Conservation (phyloP, 1,139 yeast genomes). For the Suhomyces terraborum region DNA sequence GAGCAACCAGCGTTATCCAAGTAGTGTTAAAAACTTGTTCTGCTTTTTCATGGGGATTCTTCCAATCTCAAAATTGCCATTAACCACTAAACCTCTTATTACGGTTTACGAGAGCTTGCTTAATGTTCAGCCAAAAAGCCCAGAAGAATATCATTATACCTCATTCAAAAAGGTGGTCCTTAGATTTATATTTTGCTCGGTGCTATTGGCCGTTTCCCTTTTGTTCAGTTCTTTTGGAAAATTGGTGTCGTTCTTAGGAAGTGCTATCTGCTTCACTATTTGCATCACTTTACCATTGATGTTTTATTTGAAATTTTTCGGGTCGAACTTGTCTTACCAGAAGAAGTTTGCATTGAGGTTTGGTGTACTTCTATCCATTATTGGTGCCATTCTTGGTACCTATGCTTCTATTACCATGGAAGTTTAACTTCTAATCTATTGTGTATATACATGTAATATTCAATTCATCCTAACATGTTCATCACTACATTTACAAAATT, state of each 20-base stretch:
- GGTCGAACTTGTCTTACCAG: constrained; percentile 40
- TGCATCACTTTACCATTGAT: constrained; percentile 77
- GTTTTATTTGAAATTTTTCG: constrained; percentile 65
- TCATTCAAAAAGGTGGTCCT: constrained; percentile 19
- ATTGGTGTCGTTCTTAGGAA: constrained; percentile 80
- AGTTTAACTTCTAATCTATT: constrained; percentile 3
- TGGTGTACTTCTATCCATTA: constrained; percentile 49
- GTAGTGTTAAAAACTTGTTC: constrained; percentile 31
- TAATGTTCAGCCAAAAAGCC: constrained; percentile 8
- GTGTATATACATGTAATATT: constrained; percentile 1
- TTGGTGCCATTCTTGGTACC: constrained; percentile 55
- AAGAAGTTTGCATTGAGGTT: constrained; percentile 43
- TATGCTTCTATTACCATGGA: constrained; percentile 31
- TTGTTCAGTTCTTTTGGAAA: constrained; percentile 77
- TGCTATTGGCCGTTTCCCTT: constrained; percentile 53
- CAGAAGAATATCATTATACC: background rate
- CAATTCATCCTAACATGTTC: background rate
- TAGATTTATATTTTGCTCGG: constrained; percentile 26
- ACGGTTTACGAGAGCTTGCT: constrained; percentile 38
- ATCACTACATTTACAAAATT: background rate
- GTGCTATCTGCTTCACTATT: constrained; percentile 76
- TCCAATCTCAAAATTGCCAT: constrained; percentile 45
- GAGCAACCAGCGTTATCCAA: constrained; percentile 37
- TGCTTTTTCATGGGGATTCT: constrained; percentile 42
- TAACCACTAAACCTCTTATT: constrained; percentile 42